A percentile compares a stretch with the other conserved stretches of the same genome.
phyloP scores from a whole-genome alignment of 148 eudicot genomes.

The Simmondsia chinensis region DNA sequence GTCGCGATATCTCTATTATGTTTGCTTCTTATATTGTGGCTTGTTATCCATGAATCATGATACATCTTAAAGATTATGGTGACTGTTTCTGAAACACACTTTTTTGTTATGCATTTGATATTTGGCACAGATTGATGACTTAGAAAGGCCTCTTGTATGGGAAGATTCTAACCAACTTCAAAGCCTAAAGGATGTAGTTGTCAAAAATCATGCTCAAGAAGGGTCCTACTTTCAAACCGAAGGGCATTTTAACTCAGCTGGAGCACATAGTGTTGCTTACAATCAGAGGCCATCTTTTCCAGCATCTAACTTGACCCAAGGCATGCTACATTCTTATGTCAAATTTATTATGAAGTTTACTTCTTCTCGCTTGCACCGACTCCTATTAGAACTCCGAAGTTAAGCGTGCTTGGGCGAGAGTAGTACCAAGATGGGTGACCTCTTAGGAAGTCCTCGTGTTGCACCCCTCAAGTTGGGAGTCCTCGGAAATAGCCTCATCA shows the following conservation, averaged over 20 bases:
- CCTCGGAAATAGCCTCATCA: no score
- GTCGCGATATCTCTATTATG: neutral
- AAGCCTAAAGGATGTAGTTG: conserved; percentile 28
- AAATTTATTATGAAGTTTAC: neutral
- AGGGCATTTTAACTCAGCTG: conserved; percentile 28
- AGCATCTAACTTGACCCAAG: conserved; percentile 43
- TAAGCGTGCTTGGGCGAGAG: no score
- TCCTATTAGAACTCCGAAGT: no score
- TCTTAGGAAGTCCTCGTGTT: no score
- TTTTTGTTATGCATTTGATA: no score
- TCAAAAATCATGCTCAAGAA: conserved; percentile 22
- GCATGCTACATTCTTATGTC: conserved; percentile 23
- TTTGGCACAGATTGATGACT: conserved; percentile 51
- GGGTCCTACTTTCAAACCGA: conserved; percentile 23
- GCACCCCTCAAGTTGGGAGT: no score
- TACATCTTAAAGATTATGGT: no score
- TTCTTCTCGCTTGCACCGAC: no score
- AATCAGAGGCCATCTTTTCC: conserved; percentile 34
- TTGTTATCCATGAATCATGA: neutral
- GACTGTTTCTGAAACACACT: no score
- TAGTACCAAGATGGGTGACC: no score
- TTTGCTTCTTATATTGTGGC: neutral
- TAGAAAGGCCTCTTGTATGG: conserved; percentile 76
- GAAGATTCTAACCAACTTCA: conserved; percentile 37
- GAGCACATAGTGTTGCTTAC: conserved; percentile 29